Conservation (phyloP, 2,329 filamentous ascomycete species). For the Aspergillus sp. region DNA sequence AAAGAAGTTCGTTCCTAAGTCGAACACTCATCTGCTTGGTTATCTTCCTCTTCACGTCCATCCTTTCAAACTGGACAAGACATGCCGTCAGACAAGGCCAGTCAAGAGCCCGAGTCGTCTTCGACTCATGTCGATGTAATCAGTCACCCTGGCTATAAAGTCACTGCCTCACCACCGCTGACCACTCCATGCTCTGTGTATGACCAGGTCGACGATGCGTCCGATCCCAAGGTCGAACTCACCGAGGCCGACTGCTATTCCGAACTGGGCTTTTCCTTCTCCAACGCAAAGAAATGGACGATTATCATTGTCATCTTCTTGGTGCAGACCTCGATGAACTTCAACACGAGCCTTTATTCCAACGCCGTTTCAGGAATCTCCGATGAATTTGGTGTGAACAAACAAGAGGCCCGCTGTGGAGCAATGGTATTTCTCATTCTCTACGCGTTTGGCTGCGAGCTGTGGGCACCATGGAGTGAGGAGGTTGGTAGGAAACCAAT, state of each 20-base stretch:
- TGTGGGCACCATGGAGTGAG: conserved; percentile 79
- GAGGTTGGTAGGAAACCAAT: conserved; percentile 70
- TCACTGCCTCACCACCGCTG: too few relatives aligned
- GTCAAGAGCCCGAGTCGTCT: too few relatives aligned
- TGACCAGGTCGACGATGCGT: not conserved
- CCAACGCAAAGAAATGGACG: conserved; percentile 61
- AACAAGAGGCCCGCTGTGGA: conserved; percentile 62
- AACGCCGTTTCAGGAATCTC: conserved; percentile 60
- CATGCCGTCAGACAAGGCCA: too few relatives aligned
- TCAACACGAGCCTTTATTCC: conserved; percentile 66
- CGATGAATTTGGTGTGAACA: conserved; percentile 59
- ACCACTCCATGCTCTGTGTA: not conserved
- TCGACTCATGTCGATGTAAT: too few relatives aligned
- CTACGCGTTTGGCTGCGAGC: conserved; percentile 76
- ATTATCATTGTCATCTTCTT: conserved; percentile 64
- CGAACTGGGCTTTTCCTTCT: conserved; percentile 57
- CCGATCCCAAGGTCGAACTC: conserved; percentile 18
- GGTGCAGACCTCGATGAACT: conserved; percentile 69
- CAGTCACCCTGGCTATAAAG: too few relatives aligned
- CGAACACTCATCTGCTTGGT: too few relatives aligned
- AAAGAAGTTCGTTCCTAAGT: too few relatives aligned
- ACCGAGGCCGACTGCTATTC: conserved; percentile 55
- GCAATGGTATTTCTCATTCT: conserved; percentile 68
- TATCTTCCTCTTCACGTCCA: too few relatives aligned
- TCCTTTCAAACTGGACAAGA: too few relatives aligned